phyloP scores from a whole-genome alignment of 768 basidiomycete species.

The Suillus lakei region DNA sequence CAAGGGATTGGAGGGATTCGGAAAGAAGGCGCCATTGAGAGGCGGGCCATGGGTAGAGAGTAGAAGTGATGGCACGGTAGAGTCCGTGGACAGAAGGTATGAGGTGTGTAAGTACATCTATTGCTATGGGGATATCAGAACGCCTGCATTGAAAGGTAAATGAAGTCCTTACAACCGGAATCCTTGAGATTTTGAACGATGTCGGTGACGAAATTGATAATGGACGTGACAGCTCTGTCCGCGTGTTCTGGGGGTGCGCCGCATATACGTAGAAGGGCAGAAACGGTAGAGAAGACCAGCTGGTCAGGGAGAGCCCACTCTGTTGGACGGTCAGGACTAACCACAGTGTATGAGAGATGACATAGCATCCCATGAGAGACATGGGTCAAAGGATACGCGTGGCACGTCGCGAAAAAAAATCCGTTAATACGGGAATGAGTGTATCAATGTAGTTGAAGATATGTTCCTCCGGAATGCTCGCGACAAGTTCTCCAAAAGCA shows the following conservation, averaged over 20 bases:
- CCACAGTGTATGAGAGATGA: neutral
- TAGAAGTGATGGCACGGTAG: constrained; percentile 84
- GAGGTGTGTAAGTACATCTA: constrained; percentile 71
- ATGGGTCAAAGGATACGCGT: constrained; percentile 75
- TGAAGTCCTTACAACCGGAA: constrained; percentile 53
- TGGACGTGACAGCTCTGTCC: constrained; percentile 56
- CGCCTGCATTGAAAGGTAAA: neutral
- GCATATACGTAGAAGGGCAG: constrained; percentile 73
- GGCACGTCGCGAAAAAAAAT: constrained; percentile 76
- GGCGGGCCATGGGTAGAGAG: constrained; percentile 74
- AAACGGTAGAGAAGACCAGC: constrained; percentile 78
- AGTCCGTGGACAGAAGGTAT: constrained; percentile 86
- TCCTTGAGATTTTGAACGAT: constrained; percentile 59
- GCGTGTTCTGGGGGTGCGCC: constrained; percentile 54
- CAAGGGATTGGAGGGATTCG: constrained; percentile 58
- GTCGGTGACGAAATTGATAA: constrained; percentile 61
- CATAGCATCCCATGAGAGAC: constrained; percentile 81
- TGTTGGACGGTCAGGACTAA: constrained; percentile 30
- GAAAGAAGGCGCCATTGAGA: constrained; percentile 67
- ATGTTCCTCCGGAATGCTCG: constrained; percentile 61
- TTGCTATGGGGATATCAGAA: constrained; percentile 45
- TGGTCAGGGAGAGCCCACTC: constrained; percentile 91
- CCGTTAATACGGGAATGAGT: constrained; percentile 63
- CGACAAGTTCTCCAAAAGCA: constrained; percentile 79
- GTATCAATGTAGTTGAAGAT: constrained; percentile 54